These are phyloP conservation scores for Xerocomus brunneocitrinus DNA, from an alignment of 768 basidiomycete genomes.

Conservation along the genomic window DNA sequence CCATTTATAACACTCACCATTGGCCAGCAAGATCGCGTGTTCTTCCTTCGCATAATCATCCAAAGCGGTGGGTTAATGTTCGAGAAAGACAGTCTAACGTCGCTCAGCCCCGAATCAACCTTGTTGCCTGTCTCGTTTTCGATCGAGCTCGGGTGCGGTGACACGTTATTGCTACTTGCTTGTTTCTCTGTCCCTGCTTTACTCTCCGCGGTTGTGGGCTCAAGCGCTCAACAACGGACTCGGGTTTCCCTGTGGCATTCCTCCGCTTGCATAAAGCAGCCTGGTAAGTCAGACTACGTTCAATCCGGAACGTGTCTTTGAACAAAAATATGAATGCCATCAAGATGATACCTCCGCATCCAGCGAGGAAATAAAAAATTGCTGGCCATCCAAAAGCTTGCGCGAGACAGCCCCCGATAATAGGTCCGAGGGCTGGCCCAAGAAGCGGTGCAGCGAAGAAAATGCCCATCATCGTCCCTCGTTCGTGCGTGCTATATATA, in stretches of 20 bases:
- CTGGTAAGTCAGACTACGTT: constrained; percentile 80
- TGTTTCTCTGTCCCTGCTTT: constrained; percentile 10
- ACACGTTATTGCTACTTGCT: constrained; percentile 12
- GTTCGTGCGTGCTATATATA: constrained; percentile 68
- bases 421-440: constrained; percentile 67
- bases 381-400: constrained; percentile 72
- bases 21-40: constrained; percentile 53
- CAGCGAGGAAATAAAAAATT: constrained; percentile 77
- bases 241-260: constrained; percentile 19
- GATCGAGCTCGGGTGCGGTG: constrained; percentile 10
- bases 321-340: constrained; percentile 62
- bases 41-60: constrained; percentile 51
- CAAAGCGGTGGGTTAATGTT: constrained; percentile 78
- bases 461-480: constrained; percentile 77
- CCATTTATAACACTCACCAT: constrained; percentile 11
- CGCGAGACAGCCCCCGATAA: constrained; percentile 66
- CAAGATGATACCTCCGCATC: constrained; percentile 52
- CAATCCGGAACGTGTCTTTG: constrained; percentile 77
- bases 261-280: constrained; percentile 49
- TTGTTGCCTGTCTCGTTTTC: constrained; percentile 22
- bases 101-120: constrained; percentile 13
- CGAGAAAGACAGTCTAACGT: constrained; percentile 51
- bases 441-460: constrained; percentile 79
- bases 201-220: constrained; percentile 13
- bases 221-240: constrained; percentile 20